Evolutionary conservation across 495 filamentous ascomycete genomes (phyloP), one percentile per base, ranked within the genome.

Genomic region (Aspergillus nidulans): DNA sequence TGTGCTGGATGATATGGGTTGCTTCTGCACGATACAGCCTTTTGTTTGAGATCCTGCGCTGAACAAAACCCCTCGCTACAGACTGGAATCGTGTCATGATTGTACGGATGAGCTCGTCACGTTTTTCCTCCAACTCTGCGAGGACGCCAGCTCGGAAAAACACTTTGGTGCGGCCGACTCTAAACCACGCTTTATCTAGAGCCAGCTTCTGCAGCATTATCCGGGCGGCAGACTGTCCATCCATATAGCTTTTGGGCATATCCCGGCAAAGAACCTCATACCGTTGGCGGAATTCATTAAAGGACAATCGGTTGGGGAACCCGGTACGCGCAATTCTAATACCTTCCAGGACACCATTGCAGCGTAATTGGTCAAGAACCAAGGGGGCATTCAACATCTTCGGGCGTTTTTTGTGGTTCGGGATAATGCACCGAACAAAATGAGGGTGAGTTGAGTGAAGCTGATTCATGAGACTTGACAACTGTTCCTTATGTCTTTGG

Each of bases 111-210:
- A 99, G 77, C 13, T 89, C 77, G 65, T 97, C 95, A 44, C 95
- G 85, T 60, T 91, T 87, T 70, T 97, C 95, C 80, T 99, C 95
- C 26, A 99, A 78, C 61, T 97, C 95, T 21, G 95, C 95, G 20
- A 99, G 81, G 6, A 99, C 94, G 50, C 95, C 95, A 44, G 95
- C 92, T 52, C 94, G 79, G 78, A 99, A 99, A 74, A 99, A 99
- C 7, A 99, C 92, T 63, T 99, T 99, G 20, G 95, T 97, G 30
- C 96, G 72, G 44, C 95, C 95, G 55, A 99, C 90, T 21, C 95
- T 88, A 70, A 94, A 99, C 41, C 95, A 82, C 2, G 89, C 77
- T 54, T 74, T 81, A 65, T 99, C 94, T 62, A 97, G 78, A 16
- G 83, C 84, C 4, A 99, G 81, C 69, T 89, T 91, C 48, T 96